phyloP scores from a whole-genome alignment of 164 flowering plant species.

The Euptelea pleiosperma region DNA sequence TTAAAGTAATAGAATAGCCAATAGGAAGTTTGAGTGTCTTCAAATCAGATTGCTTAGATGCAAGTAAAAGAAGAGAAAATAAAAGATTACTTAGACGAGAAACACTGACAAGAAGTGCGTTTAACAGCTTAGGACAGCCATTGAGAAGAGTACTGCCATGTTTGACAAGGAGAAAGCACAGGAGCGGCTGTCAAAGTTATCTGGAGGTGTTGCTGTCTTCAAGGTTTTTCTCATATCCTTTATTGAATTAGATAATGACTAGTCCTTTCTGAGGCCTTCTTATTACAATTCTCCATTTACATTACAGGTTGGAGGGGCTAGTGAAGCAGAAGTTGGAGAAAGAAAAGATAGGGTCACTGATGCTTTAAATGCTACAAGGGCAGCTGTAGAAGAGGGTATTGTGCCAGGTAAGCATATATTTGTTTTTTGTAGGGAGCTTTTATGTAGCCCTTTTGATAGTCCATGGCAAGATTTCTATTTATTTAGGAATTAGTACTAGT shows the following conservation, averaged over 20 bases:
- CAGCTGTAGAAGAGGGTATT: slow-evolving; percentile 93
- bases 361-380: slow-evolving; percentile 84
- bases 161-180: slow-evolving; percentile 91
- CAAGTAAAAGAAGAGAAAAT: background rate
- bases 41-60: background rate
- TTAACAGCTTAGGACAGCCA: slow-evolving; percentile 52
- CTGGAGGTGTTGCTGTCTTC: slow-evolving; percentile 89
- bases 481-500: too few relatives aligned
- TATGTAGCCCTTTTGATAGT: too few relatives aligned
- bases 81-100: background rate
- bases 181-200: slow-evolving; percentile 73
- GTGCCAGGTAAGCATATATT: slow-evolving; percentile 57
- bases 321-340: slow-evolving; percentile 87
- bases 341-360: slow-evolving; percentile 83
- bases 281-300: slow-evolving; percentile 7
- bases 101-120: slow-evolving; percentile 7
- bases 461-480: too few relatives aligned
- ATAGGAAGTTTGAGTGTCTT: background rate
- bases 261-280: background rate
- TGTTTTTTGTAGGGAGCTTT: background rate
- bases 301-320: slow-evolving; percentile 77
- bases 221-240: slow-evolving; percentile 42
- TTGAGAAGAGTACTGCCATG: slow-evolving; percentile 58
- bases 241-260: background rate
- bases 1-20: too few relatives aligned